Evolutionary conservation across 768 basidiomycete species (phyloP).

Genomic region (Phylloporus arenicola): DNA sequence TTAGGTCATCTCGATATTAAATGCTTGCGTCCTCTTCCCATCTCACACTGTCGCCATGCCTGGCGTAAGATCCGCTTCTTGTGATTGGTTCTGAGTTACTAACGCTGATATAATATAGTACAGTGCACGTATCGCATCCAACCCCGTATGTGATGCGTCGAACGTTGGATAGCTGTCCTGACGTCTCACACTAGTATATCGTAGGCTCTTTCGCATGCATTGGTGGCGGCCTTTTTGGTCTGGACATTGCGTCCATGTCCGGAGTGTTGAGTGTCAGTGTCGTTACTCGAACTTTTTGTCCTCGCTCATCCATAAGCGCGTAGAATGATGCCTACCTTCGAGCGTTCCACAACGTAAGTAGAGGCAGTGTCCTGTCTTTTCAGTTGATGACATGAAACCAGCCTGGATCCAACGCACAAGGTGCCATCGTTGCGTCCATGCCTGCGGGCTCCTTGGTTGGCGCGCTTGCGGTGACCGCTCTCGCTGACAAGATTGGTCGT

Average conservation of each 20-base stretch:
- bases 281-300: background rate
- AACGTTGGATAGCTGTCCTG: background rate
- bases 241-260: slow-evolving; percentile 83
- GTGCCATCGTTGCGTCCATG: slow-evolving; percentile 75
- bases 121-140: slow-evolving; percentile 49
- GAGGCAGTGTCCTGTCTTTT: background rate
- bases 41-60: slow-evolving; percentile 17
- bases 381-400: slow-evolving; percentile 12
- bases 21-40: background rate
- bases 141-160: slow-evolving; percentile 39
- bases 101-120: slow-evolving; percentile 38
- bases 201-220: slow-evolving; percentile 81
- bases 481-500: slow-evolving; percentile 63
- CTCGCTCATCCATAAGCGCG: background rate
- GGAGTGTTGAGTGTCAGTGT: slow-evolving; percentile 54
- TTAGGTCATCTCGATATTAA: background rate
- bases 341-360: slow-evolving; percentile 24
- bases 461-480: slow-evolving; percentile 53
- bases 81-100: background rate
- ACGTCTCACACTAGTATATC: slow-evolving; percentile 49
- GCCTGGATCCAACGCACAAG: slow-evolving; percentile 54
- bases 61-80: slow-evolving; percentile 15
- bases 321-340: slow-evolving; percentile 26
- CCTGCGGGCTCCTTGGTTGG: slow-evolving; percentile 66
- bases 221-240: slow-evolving; percentile 71